Base-by-base conservation (phyloP, 805 yeast species). In the Candida schatavii region DNA sequence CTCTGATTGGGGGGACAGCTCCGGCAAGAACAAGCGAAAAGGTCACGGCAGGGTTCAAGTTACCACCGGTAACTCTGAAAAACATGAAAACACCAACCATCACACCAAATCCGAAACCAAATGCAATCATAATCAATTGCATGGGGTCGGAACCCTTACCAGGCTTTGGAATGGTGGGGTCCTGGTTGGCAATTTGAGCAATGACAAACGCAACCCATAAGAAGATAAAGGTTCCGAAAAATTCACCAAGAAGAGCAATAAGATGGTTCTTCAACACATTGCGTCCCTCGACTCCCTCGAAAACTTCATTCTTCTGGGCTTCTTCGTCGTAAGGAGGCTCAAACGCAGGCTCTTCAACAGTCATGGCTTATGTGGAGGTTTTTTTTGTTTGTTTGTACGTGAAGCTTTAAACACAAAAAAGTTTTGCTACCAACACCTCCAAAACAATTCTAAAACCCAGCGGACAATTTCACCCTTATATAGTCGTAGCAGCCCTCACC, bases 31-130 rank as follows among this genome's bases (percentile, higher is more conserved):
- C 75, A 57, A 88, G 69, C 22, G 89, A 69, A 31, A 86, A 70
- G 18, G 95, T 83, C 32, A 88, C 95, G 39, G 93, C 91, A 10
- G 96, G 96, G 70, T 88, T 88, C 61, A 88, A 76, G 69, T 85
- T 86, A 70, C 93, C 96, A 56, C 96, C 96, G 30, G 93, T 84
- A 46, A 88, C 78, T 62, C 88, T 77, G 69, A 74, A 82, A 55
- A 84, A 79, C 54, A 80, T 64, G 54, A 80, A 78, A 38, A 85
- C 86, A 52, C 77, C 79, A 50, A 84, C 81, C 80, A 84, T 77
- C 42, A 88, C 88, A 52, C 88, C 83, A 57, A 85, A 84, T 50
- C 96, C 96, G 67, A 87, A 87, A 55, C 95, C 96, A 38, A 84
- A 74, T 11, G 95, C 69, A 56, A 88, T 88, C 88, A 87, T 83